Evolutionary conservation across 177 flowering plant species (phyloP), one percentile per base, ranked within the genome.

Genomic region (Vitis hybrid): DNA sequence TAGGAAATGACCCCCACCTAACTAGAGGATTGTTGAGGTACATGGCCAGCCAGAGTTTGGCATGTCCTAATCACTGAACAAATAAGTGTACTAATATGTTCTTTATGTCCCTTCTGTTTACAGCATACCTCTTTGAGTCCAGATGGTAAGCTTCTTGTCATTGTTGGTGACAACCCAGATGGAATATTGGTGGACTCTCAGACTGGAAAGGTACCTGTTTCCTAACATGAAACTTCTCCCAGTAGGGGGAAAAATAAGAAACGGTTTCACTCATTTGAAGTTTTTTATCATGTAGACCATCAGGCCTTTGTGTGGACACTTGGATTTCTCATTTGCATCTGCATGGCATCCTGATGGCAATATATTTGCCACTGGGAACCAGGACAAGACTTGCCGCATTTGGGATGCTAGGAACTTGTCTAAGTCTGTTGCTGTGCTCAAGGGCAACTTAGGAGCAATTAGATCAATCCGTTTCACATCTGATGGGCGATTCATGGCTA

Each of bases 81-180:
- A 34, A 34, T 34, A 34, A 34, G 6, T 34, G 40, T 34, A 4
- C 40, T 34, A 34, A 34, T 34, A 34, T 34, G 5, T 34, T 34
- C 40, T 4, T 34, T 5, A 34, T 34, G 40, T 34, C 40, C 40
- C 40, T 23, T 23, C 40, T 54, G 13, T 67, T 71, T 79, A 70
- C 89, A 91, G 94, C 94, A 91, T 74, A 82, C 94, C 1, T 88
- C 97, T 55, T 50, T 83, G 66, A 87, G 89, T 72, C 97, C 97
- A 6, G 90, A 87, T 80, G 84, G 91, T 57, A 88, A 88, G 78
- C 88, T 84, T 70, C 76, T 91, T 50, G 75, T 76, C n/a, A 76
- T 91, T 78, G 97, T 89, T 64, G 97, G 97, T 18, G 97, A 91
- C 78, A 76, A 89, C 76, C 91, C 83, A 2, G 89, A 87, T 8